phyloP scores from a whole-genome alignment of 495 filamentous ascomycete species.

The Ramalina intermedia region DNA sequence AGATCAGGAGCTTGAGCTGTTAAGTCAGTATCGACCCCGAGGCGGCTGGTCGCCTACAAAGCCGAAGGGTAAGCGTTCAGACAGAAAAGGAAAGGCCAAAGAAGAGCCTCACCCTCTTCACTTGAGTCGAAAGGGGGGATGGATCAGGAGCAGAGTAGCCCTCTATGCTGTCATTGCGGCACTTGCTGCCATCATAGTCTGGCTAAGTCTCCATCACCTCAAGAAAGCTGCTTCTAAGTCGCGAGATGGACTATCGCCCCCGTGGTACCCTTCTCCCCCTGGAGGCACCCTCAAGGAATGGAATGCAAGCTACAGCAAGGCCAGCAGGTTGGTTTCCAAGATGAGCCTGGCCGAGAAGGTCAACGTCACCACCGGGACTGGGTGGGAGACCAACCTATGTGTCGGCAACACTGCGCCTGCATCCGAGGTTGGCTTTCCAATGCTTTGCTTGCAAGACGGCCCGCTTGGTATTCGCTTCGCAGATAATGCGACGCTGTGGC shows the following conservation, averaged over 20 bases:
- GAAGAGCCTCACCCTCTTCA: not conserved
- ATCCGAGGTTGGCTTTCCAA: slow-evolving; percentile 58
- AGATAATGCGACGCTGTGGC: slow-evolving; percentile 64
- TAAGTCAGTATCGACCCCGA: slow-evolving; percentile 1
- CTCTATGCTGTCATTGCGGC: slow-evolving; percentile 7
- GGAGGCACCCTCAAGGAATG: slow-evolving; percentile 65
- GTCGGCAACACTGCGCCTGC: slow-evolving; percentile 81
- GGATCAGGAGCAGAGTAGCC: slow-evolving; percentile 6
- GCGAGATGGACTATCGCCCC: slow-evolving; percentile 33
- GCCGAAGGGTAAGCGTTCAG: not conserved
- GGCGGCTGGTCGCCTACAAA: slow-evolving; percentile 6
- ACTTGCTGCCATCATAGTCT: slow-evolving; percentile 2
- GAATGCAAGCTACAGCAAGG: slow-evolving; percentile 71
- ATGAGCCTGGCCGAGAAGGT: slow-evolving; percentile 91
- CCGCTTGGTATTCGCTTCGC: slow-evolving; percentile 68
- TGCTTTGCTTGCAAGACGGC: slow-evolving; percentile 81
- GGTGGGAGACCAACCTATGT: slow-evolving; percentile 81
- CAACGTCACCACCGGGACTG: slow-evolving; percentile 84
- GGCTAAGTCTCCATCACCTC: not conserved
- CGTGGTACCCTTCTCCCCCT: slow-evolving; percentile 72
- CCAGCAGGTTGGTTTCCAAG: slow-evolving; percentile 55
- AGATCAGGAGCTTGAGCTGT: not conserved
- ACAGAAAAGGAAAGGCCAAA: slow-evolving; percentile 2
- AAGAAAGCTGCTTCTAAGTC: not conserved
- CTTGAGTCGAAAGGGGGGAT: slow-evolving; percentile 8